Evolutionary conservation across 2,329 filamentous ascomycete species (phyloP), one percentile per base, ranked within the genome.

Genomic region (Dothistroma pini): DNA sequence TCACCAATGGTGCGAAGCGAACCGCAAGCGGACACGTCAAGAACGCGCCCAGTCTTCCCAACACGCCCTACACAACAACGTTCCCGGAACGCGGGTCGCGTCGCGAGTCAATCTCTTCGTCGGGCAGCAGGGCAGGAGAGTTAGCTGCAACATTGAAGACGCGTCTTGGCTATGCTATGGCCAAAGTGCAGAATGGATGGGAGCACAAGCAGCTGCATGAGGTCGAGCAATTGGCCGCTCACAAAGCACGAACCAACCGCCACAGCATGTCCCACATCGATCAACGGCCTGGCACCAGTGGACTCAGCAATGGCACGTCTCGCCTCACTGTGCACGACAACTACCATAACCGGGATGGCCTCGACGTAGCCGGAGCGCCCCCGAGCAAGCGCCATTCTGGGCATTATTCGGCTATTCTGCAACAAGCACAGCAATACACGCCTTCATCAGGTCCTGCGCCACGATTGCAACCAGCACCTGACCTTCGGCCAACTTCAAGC

Each of bases 131-230:
- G 67, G 90, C 93, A 68, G 88, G 89, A 74, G 90, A 96, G 82
- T 89, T 95, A 81, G 91, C 90, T 47, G 85, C 87, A 58, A 89
- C 93, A 72, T 83, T 97, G 56, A 89, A 88, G 72, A 88, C 91
- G 55, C 89, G 91, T 69, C 83, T 97, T 31, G 91, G 91, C 7
- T 97, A 97, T 75, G 93, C 93, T 66, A 95, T 96, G 84, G 84
- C 96, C 72, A 97, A 96, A 76, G 89, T 97, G 47, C 91, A 91
- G 73, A 87, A 96, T 72, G 91, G 91, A 61, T 95, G 92, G 89
- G 89, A 96, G 76, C 84, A 87, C 54, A 86, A 89, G 65, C 86
- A 86, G 19, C 85, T 95, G 60, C 87, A 89, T 58, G 89, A 93
- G 75, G 84, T 93, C 32, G 91, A 93, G 76, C 85, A 84, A 52